phyloP scores from a whole-genome alignment of 164 flowering plant species.

The Brasenia schreberi region DNA sequence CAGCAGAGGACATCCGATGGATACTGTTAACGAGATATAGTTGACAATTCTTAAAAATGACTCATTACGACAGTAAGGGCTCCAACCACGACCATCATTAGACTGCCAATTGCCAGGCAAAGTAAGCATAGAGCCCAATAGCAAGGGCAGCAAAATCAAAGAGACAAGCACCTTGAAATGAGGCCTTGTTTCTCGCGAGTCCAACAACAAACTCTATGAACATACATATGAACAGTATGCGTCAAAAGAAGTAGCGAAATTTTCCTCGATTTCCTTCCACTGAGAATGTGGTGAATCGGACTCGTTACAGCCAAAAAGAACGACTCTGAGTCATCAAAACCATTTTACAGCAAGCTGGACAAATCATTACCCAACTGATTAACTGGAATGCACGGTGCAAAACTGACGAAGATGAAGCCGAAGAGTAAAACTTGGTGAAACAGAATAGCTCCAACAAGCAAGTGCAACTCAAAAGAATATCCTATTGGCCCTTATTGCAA shows the following conservation, averaged over 20 bases:
- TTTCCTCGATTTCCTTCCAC: neutral
- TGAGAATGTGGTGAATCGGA: neutral
- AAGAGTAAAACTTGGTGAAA: too few species aligned
- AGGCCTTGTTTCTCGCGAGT: conserved; percentile 97
- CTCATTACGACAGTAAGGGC: conserved; percentile 74
- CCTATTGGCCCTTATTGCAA: too few species aligned
- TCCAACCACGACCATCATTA: conserved; percentile 83
- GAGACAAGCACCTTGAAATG: conserved; percentile 97
- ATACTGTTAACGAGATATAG: conserved; percentile 62
- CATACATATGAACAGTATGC: conserved; percentile 20
- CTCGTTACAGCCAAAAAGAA: neutral
- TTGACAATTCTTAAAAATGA: conserved; percentile 92
- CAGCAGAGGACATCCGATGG: conserved; percentile 84
- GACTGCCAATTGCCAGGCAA: conserved; percentile 82
- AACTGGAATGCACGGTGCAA: neutral
- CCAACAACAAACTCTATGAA: conserved; percentile 91
- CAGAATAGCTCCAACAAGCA: too few species aligned
- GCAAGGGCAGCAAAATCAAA: conserved; percentile 98
- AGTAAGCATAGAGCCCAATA: conserved; percentile 89
- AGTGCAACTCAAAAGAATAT: too few species aligned
- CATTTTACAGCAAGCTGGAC: conserved; percentile 33
- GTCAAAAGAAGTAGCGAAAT: neutral
- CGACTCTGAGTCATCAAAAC: conserved; percentile 7
- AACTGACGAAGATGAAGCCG: too few species aligned
- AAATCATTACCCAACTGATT: conserved; percentile 28